Conservation (phyloP, 768 basidiomycete species). For the Amanita phalloides region DNA sequence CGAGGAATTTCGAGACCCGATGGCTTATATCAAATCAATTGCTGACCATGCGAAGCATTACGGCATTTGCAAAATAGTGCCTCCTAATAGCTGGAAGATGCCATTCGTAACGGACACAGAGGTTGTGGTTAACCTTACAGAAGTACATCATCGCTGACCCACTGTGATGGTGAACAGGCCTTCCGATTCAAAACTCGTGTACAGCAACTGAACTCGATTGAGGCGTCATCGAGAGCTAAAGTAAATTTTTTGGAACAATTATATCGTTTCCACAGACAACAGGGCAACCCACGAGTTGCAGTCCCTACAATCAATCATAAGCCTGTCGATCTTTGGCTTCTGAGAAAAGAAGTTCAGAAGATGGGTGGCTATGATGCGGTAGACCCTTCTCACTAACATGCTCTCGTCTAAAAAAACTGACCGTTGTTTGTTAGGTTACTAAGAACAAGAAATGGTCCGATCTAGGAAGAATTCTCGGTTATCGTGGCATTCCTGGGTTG, state of each 20-base stretch:
- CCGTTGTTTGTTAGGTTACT: constrained; percentile 48
- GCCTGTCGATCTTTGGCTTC: constrained; percentile 85
- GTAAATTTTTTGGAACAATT: constrained; percentile 96
- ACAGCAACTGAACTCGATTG: constrained; percentile 91
- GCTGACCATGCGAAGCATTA: constrained; percentile 57
- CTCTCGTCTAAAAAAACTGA: constrained; percentile 9
- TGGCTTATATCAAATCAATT: constrained; percentile 85
- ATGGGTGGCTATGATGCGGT: constrained; percentile 84
- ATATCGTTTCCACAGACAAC: constrained; percentile 93
- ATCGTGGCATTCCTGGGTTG: constrained; percentile 71
- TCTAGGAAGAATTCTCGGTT: constrained; percentile 74
- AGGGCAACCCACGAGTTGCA: constrained; percentile 82
- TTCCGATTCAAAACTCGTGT: constrained; percentile 96
- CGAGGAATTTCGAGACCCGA: constrained; percentile 93
- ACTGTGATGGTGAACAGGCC: constrained; percentile 31
- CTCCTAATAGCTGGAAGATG: constrained; percentile 90
- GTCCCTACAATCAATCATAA: constrained; percentile 92
- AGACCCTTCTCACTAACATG: constrained; percentile 17
- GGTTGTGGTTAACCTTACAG: constrained; percentile 29
- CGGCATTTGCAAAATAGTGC: constrained; percentile 95
- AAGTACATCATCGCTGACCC: constrained; percentile 28
- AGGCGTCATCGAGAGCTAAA: constrained; percentile 93
- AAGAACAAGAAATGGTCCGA: constrained; percentile 82
- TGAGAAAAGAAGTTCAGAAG: constrained; percentile 86
- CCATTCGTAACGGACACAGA: constrained; percentile 93